Base-by-base conservation (phyloP, 257 asterid species). In the Nicotiana undulata region DNA sequence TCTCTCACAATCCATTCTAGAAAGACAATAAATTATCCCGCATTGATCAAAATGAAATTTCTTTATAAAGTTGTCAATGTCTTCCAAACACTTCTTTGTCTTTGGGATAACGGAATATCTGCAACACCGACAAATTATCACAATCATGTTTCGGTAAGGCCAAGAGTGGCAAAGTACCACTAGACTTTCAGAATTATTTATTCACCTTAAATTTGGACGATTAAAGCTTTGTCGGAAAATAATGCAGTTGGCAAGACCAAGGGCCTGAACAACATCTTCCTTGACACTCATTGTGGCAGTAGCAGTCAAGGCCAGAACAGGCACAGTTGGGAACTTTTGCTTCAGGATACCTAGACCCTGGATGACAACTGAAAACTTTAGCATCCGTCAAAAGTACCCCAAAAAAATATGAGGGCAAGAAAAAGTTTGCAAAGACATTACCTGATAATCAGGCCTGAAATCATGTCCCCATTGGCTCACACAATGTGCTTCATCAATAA, bases 391-490 rank as follows among this genome's bases (percentile, higher is more conserved):
- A 80, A 29, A 63, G 75, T 83, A n/a, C 55, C 75, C 37, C 76
- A 78, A 81, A 44, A 17, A 16, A 40, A 58, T 17, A 56, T 65
- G 26, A 77, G 17, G 29, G 85, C 74, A 52, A 40, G 49, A 72
- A 64, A 49, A 66, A 31, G 8, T 55, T 60, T n/a, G 49, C 31
- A 61, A 75, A 80, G 64, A 44, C 67, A 82, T 79, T 83, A 95
- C 98, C 99, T 96, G 98, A 86, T 96, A 96, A 89, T 96, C 99
- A 10, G 99, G 99, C 84, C 99, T 89, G 86, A 96, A 96, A 84
- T 96, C 99, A 87, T 96, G 99, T 78, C 99, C 99, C 99, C 99
- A 96, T 82, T 96, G 99, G 89, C 99, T 96, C 72, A 96, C 98
- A 88, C 99, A 96, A 74, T 96, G 99, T 89, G 99, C 99, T 90